These are phyloP conservation scores for Ottelia alismoides DNA, from an alignment of 106 monocot species.

Conservation along the genomic window DNA sequence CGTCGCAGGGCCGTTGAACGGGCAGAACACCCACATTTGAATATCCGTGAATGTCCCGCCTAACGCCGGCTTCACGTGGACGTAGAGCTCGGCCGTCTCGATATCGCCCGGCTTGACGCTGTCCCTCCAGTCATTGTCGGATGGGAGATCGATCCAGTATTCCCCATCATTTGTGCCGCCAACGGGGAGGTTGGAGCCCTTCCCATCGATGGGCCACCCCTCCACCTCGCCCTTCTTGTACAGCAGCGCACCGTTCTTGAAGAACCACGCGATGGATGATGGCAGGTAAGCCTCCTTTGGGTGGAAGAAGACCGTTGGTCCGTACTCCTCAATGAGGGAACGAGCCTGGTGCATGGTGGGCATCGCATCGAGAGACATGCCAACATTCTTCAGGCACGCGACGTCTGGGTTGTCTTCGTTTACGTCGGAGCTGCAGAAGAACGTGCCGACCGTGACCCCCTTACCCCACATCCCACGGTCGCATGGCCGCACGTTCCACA, in stretches of 20 bases:
- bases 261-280: constrained; percentile 93
- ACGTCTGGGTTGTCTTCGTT: constrained; percentile 22
- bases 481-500: constrained; percentile 62
- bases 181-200: constrained; percentile 71
- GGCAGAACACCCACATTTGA: constrained; percentile 94
- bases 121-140: constrained; percentile 28
- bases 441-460: constrained; percentile 67
- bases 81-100: constrained; percentile 69
- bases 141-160: constrained; percentile 93
- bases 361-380: constrained; percentile 65
- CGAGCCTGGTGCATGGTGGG: constrained; percentile 80
- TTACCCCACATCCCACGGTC: constrained; percentile 60
- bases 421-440: constrained; percentile 38
- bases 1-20: constrained; percentile 91
- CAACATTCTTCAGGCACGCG: constrained; percentile 69
- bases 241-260: constrained; percentile 72
- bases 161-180: constrained; percentile 86
- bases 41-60: constrained; percentile 93
- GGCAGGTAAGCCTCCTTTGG: constrained; percentile 80
- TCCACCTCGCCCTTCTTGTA: constrained; percentile 27
- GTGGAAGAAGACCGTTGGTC: constrained; percentile 92
- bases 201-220: constrained; percentile 40
- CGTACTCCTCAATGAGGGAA: constrained; percentile 75
- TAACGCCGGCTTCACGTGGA: constrained; percentile 77
- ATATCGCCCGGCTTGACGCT: constrained; percentile 52